Percentiles rank a stretch among this genome's conserved stretches.
Evolutionary conservation across 2,329 filamentous ascomycete genomes (phyloP).

Genomic region (Trichoderma citrinoviride): DNA sequence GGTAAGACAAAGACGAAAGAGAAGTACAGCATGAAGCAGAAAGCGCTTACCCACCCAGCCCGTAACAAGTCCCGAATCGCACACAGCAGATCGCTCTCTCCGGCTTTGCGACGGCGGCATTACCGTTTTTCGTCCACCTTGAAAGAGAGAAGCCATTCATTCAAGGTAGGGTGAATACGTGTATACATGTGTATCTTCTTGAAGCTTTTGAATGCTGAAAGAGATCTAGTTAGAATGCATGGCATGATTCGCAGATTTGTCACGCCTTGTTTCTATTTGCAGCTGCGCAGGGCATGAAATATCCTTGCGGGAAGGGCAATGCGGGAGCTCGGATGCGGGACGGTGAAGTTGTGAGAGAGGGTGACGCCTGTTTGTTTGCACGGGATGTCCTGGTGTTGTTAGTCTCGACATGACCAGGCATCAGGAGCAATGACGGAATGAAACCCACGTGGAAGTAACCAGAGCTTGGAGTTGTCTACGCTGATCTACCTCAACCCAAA

Average conservation of each 20-base stretch:
- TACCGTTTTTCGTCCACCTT: no score
- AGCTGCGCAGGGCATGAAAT: neutral
- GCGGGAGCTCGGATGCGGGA: neutral
- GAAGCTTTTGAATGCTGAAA: no score
- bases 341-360: neutral
- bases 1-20: neutral
- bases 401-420: neutral
- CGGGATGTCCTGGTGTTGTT: neutral
- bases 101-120: no score
- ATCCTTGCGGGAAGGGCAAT: neutral
- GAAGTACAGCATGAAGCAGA: neutral
- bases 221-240: neutral
- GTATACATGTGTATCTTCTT: no score
- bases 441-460: neutral
- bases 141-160: no score
- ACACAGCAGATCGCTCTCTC: no score
- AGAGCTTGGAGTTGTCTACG: no score
- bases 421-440: neutral
- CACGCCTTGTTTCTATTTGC: neutral
- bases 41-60: neutral
- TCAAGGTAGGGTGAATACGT: no score
- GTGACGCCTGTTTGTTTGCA: slow-evolving; percentile 8
- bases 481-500: no score
- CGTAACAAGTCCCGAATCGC: no score
- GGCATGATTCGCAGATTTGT: neutral